phyloP scores from a whole-genome alignment of 495 filamentous ascomycete genomes.

The Aspergillus nidulans region DNA sequence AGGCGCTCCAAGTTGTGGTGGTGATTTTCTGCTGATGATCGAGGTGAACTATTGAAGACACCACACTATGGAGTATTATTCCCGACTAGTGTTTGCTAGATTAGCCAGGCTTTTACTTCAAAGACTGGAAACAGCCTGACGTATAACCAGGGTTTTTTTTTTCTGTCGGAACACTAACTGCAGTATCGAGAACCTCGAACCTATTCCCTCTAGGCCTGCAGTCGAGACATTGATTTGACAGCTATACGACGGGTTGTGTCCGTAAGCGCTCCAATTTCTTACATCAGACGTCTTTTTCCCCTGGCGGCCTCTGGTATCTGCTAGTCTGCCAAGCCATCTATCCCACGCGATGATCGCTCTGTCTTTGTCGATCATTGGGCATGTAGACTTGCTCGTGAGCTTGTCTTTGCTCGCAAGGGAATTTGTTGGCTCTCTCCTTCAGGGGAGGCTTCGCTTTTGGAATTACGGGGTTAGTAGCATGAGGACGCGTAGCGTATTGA shows the following conservation, averaged over 20 bases:
- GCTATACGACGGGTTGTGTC: neutral
- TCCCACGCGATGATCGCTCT: neutral
- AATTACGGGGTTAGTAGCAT: neutral
- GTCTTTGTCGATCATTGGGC: conserved; percentile 6
- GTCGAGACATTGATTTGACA: too few relatives aligned
- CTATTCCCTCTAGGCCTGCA: too few relatives aligned
- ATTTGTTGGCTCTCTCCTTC: neutral
- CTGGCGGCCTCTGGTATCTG: too few relatives aligned
- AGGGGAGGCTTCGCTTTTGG: neutral
- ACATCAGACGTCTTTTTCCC: too few relatives aligned
- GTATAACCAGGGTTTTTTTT: neutral
- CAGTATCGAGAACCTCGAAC: too few relatives aligned
- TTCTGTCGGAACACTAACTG: too few relatives aligned
- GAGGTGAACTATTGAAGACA: neutral
- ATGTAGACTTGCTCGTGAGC: conserved; percentile 1
- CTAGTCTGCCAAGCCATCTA: conserved; percentile 7
- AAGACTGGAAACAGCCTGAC: neutral
- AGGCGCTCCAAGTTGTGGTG: too few relatives aligned
- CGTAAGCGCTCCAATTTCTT: too few relatives aligned
- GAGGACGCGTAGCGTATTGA: neutral
- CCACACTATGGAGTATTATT: conserved; percentile 2
- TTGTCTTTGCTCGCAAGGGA: neutral
- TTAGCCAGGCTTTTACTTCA: neutral
- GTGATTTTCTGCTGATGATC: too few relatives aligned
- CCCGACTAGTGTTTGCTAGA: neutral